Base-by-base conservation (phyloP, 257 asterid genomes). In the Knoxia roxburghii region DNA sequence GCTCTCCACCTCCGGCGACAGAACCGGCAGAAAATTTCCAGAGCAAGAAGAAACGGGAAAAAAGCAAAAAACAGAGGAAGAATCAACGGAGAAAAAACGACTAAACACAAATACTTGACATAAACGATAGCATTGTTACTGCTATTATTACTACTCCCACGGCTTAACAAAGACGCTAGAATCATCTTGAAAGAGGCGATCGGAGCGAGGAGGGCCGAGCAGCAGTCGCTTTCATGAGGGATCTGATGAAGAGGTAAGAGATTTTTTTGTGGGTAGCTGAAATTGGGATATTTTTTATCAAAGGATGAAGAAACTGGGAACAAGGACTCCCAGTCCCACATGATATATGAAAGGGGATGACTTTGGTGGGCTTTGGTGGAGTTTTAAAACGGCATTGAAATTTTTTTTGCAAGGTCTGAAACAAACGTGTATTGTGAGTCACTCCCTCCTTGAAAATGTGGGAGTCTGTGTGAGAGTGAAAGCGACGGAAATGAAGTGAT, bases 31-130 rank as follows among this genome's bases (percentile, higher is more conserved):
- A 66, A 72, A 20, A 76, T 20, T 29, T 67, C 76, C 18, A 72
- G 41, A 35, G 57, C 61, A 7, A 73, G 61, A 15, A 71, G 15
- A 33, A 67, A 67, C 3, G 76, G 73, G 41, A 73, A 76, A 14
- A 65, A 32, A 30, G 67, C 67, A 57, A 59, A 62, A 39, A 76
- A 1, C 27, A 76, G 41, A 48, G 73, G 73, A 37, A 76, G 39
- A 24, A 76, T 69, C 43, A 76, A 26, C 5, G 80, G 80, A 40
- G 66, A 61, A 61, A 68, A 76, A 15, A 71, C 51, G 11, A 43
- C 68, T 4, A 76, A 30, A 17, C 64, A 27, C n/a, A 76, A 27
- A 62, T 71, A 76, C 50, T 69, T 53, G 17, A 62, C 21, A 40
- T 40, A 53, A 46, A 8, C 39, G 23, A 9, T 29, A 20, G 26